Evolutionary conservation across 2,329 filamentous ascomycete species (phyloP), one percentile per base, ranked within the genome.

Genomic region (Tolypocladium endophyticum): DNA sequence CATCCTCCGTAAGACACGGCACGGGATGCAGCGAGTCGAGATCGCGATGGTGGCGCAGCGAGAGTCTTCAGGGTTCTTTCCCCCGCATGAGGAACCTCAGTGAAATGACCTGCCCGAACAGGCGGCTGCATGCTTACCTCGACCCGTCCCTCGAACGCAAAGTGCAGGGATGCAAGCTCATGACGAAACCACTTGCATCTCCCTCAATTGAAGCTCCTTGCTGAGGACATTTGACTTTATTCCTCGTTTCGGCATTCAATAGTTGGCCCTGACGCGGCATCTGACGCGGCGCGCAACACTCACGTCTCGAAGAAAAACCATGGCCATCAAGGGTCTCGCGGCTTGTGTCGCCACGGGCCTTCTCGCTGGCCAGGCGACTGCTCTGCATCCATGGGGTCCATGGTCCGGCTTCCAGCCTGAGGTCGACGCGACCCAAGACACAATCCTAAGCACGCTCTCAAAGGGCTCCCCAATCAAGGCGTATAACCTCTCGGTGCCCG

Each of bases 401-500:
- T 54, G 50, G 50, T 20, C n/a, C 30, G 50, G 30, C 50, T 54
- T 54, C 30, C 50, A 23, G 50, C 33, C 30, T 8, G 50, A 36
- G 9, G 11, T 8, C 30, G 11, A 5, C 18, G 1, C 45, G 25
- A 2, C 47, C 28, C 16, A 8, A 8, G 28, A 33, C 47, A 20
- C n/a, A 3, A 28, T 45, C 25, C 9, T 2, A 6, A 28, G 28
- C 25, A 28, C 23, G 16, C 28, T 39, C 18, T 23, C 50, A 6
- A 12, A 16, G 18, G 28, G 14, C 28, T 23, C 61, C 30, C 56
- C 56, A 9, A 64, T 67, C 62, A 61, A 65, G 58, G 59, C 61
- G 35, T 65, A 65, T 62, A 74, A 74, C 61, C 60, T 75, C 57
- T 72, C 71, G 2, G 79, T 82, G 4, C 82, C 82, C 20, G 77